Percentiles rank a stretch among this genome's conserved stretches.
Evolutionary conservation across 108 stramenopile species (phyloP).

Genomic region (Fragilaria crotonensis): DNA sequence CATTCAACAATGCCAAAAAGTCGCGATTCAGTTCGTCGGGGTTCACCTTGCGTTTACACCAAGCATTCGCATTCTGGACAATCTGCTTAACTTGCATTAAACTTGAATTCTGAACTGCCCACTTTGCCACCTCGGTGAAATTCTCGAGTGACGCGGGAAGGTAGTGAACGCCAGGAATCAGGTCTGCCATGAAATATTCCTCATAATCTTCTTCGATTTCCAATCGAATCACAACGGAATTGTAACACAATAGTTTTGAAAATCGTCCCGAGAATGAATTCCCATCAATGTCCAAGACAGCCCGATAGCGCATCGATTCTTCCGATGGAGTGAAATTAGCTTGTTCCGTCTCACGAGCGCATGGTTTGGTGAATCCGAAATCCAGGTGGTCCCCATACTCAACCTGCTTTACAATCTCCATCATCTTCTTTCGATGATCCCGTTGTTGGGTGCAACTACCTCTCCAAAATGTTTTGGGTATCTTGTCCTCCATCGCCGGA

Average conservation of each 20-base stretch:
- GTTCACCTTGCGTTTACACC: constrained; percentile 29
- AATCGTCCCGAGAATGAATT: constrained; percentile 45
- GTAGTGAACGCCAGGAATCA: constrained; percentile 36
- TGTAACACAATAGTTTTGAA: constrained; percentile 31
- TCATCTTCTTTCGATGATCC: background rate
- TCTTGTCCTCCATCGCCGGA: background rate
- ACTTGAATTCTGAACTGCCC: constrained; percentile 21
- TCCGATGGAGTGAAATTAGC: background rate
- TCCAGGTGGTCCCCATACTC: background rate
- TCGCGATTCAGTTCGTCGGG: background rate
- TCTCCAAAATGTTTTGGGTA: background rate
- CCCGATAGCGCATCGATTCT: constrained; percentile 21
- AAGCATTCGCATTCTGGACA: constrained; percentile 29
- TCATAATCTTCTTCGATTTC: constrained; percentile 43
- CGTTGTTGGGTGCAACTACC: background rate
- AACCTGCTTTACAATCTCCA: background rate
- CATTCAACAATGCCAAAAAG: background rate
- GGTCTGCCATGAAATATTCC: constrained; percentile 27
- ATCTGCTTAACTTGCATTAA: constrained; percentile 19
- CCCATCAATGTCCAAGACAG: constrained; percentile 50
- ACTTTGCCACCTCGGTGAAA: constrained; percentile 18
- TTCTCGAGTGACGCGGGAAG: constrained; percentile 30
- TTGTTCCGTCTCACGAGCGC: background rate
- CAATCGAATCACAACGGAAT: constrained; percentile 27
- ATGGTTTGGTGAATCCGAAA: background rate